Percentiles rank a stretch among this genome's conserved stretches.
These are phyloP conservation scores for Erythrophleum fordii DNA, from an alignment of 306 rosid genomes.

Conservation along the genomic window DNA sequence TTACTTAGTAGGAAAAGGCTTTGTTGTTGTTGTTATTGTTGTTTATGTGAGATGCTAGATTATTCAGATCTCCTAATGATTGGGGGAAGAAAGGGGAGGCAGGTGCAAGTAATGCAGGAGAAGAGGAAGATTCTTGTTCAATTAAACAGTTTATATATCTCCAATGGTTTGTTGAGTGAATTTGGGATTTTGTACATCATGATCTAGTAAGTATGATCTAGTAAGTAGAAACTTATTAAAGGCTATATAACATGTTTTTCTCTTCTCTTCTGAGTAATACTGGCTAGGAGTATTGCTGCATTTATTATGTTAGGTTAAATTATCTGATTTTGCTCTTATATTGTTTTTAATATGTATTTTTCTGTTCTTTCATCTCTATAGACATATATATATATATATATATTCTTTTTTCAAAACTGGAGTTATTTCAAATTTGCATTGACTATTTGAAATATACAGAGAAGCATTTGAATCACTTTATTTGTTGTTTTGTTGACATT, in stretches of 20 bases:
- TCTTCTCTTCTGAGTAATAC: conserved; percentile 2
- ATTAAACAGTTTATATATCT: conserved; percentile 1
- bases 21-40: too few species aligned
- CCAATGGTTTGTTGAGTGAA: background rate
- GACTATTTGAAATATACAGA: conserved; percentile 7
- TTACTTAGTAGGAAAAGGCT: too few species aligned
- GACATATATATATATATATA: too few species aligned
- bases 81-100: background rate
- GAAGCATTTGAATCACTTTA: background rate
- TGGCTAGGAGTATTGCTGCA: background rate
- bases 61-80: background rate
- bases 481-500: conserved; percentile 35
- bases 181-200: conserved; percentile 18
- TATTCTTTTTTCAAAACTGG: background rate
- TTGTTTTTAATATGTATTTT: conserved; percentile 8
- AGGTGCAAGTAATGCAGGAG: background rate
- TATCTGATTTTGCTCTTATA: conserved; percentile 25
- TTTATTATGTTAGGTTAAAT: conserved; percentile 9
- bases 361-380: conserved; percentile 16
- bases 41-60: background rate
- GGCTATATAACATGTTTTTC: background rate
- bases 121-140: conserved; percentile 7
- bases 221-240: conserved; percentile 9
- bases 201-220: conserved; percentile 13
- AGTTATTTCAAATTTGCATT: conserved; percentile 17